Percentiles rank a stretch among this genome's conserved stretches.
phyloP scores from a whole-genome alignment of 306 rosid species.

The Medicago lupulina region DNA sequence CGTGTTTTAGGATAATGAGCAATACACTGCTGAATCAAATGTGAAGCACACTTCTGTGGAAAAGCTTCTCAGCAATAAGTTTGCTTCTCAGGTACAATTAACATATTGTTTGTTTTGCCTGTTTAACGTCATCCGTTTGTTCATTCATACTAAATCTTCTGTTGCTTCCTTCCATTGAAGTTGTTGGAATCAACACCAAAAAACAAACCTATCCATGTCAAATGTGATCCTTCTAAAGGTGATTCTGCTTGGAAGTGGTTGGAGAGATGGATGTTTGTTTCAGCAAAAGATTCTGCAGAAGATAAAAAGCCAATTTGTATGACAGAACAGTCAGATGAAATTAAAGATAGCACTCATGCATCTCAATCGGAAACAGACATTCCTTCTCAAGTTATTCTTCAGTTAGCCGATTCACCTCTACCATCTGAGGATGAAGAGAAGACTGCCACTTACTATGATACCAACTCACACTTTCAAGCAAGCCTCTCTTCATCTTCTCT shows the following conservation, averaged over 20 bases:
- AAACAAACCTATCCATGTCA: constrained; percentile 66
- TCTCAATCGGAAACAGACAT: constrained; percentile 49
- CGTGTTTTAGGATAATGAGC: constrained; percentile 62
- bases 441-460: constrained; percentile 48
- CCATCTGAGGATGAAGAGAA: constrained; percentile 72
- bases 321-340: constrained; percentile 52
- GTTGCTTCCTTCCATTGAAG: constrained; percentile 45
- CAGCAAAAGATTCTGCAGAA: constrained; percentile 54
- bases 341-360: constrained; percentile 38
- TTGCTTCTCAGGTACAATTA: constrained; percentile 78
- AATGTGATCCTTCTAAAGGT: constrained; percentile 81
- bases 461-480: constrained; percentile 55
- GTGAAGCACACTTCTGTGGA: constrained; percentile 56
- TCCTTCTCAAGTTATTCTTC: constrained; percentile 49
- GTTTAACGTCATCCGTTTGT: background rate
- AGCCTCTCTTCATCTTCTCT: constrained; percentile 45
- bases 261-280: constrained; percentile 91
- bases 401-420: constrained; percentile 49
- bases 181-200: constrained; percentile 80
- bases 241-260: constrained; percentile 97
- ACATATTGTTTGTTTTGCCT: constrained; percentile 16
- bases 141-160: constrained; percentile 36
- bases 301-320: constrained; percentile 37
- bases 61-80: constrained; percentile 77
- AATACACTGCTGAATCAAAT: constrained; percentile 46